Evolutionary conservation across 495 filamentous ascomycete genomes (phyloP), one percentile per base, ranked within the genome.

Genomic region (Penicilliopsis zonata): DNA sequence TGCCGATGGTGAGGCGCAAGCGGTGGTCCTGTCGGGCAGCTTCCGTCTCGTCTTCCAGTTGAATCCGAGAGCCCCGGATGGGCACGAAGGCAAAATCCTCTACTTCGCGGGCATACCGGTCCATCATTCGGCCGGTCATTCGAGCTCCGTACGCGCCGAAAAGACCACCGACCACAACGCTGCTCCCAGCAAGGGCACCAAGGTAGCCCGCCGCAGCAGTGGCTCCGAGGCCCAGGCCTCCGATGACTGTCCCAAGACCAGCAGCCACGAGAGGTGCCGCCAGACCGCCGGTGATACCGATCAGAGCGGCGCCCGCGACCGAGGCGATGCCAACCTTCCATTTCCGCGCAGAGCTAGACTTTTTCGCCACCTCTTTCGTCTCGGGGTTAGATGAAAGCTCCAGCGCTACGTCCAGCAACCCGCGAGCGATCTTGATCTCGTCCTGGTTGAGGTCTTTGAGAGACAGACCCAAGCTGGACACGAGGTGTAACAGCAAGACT

Each of bases 141-240:
- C 80, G 69, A 9, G 76, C 82, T 15, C 86, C 86, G 49, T 90
- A 93, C 6, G 86, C 82, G 18, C 88, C 88, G 45, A 98, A 94
- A 9, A 96, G 54, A 30, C 78, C 72, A 4, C 86, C 88, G 13
- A 94, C 79, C 25, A 85, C 57, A 10, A 86, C 72, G 4, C 72
- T 69, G 42, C 76, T 93, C 15, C 82, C 71, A 8, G 85, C 82
- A 33, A 95, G 52, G 9, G 76, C 63, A 9, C 86, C 90, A 0
- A 98, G 57, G 34, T 93, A 77, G 5, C 75, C 73, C 9, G 86
- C 85, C 14, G 82, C 80, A 2, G 79, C 80, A 17, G 79, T 81
- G 8, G 78, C 72, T 10, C 82, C 84, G 0, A 95, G 65, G 5
- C 88, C 85, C 4, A 86, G 47, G 3, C 80, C 82, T 13, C 83